phyloP scores from a whole-genome alignment of 106 monocot genomes.

The Agapanthus africanus region DNA sequence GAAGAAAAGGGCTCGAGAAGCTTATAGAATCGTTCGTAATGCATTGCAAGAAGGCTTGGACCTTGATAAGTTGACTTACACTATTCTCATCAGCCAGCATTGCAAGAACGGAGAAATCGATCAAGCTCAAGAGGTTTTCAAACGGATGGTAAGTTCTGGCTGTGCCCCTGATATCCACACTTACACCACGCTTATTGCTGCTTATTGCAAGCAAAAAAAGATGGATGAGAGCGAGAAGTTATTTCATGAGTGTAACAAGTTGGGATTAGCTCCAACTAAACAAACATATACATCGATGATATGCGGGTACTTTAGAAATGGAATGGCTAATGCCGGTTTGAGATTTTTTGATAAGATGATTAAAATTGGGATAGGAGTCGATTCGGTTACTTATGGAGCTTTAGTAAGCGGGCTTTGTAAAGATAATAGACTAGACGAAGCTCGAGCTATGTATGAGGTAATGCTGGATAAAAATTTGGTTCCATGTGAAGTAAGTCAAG shows the following conservation, averaged over 20 bases:
- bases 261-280: constrained; percentile 60
- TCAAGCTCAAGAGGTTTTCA: constrained; percentile 58
- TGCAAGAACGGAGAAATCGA: constrained; percentile 48
- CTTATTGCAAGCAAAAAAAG: constrained; percentile 53
- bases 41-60: constrained; percentile 31
- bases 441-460: constrained; percentile 57
- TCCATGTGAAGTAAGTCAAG: constrained; percentile 79
- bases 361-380: constrained; percentile 43
- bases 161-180: constrained; percentile 68
- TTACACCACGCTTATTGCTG: constrained; percentile 61
- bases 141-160: constrained; percentile 50
- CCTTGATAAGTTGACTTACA: constrained; percentile 75
- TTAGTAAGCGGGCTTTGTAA: constrained; percentile 95
- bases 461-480: constrained; percentile 79
- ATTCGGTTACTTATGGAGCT: constrained; percentile 84
- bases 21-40: constrained; percentile 46
- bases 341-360: constrained; percentile 81
- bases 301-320: constrained; percentile 65
- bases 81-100: constrained; percentile 70
- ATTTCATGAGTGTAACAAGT: constrained; percentile 42
- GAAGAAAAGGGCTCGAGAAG: constrained; percentile 52
- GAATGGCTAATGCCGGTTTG: constrained; percentile 46
- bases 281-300: constrained; percentile 90
- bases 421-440: constrained; percentile 80
- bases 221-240: constrained; percentile 68